Base-by-base conservation (phyloP, 257 asterid species). In the Paulownia fortunei region DNA sequence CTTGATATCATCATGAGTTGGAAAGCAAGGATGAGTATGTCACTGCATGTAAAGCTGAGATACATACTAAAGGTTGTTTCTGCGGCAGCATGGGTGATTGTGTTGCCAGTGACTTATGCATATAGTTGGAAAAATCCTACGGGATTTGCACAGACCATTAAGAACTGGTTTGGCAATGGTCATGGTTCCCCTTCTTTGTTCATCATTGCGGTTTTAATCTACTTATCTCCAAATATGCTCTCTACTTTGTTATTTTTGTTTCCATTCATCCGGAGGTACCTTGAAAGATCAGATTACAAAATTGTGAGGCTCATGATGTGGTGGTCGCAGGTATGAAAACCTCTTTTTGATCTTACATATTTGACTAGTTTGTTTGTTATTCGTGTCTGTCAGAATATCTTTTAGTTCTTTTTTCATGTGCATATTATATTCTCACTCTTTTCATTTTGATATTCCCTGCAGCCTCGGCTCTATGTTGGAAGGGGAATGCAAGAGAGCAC, bases 401-500 rank as follows among this genome's bases (percentile, higher is more conserved):
- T 47, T 73, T 67, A 30, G 34, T 39, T 54, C 62, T 46, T 70
- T 71, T 21, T 37, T 52, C 55, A 55, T 13, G 27, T 63, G 60
- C 42, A 36, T 65, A n/a, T 51, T 64, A 64, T 47, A 11, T 63
- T 63, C 52, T 72, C 49, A 71, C 63, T 18, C 55, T 54, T 72
- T n/a, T 41, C 66, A 30, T 61, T 73, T 63, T 76, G 39, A 81
- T 55, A 23, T 73, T 56, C 80, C 77, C 30, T 85, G 84, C 92
- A 95, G 99, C 98, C 99, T 66, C 92, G 97, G 78, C 99, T 95
- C 76, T 95, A 91, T 83, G 94, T 95, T 75, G 99, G 98, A 83
- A 90, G 99, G 89, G 99, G 99, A 66, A 95, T 95, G 99, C 99
- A 95, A 80, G 99, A 95, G 87, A 91, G 87, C 81, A 49, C 97